phyloP scores from a whole-genome alignment of 192 early-diverging fungal species.

The Dissophora ornata region DNA sequence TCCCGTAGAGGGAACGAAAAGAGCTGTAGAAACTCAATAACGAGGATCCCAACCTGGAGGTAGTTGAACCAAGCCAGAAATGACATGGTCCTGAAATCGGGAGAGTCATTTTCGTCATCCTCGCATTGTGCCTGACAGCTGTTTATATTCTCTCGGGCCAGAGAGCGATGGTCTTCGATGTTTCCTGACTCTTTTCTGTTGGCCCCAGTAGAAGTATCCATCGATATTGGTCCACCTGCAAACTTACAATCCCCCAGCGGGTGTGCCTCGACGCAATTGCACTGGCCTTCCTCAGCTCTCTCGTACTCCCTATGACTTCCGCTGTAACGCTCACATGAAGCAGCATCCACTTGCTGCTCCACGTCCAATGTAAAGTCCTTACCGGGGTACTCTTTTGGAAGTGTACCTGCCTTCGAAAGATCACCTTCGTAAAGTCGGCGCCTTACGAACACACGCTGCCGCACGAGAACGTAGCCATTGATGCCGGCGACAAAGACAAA shows the following conservation, averaged over 20 bases:
- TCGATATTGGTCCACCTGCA: too few relatives aligned
- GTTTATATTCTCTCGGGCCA: not conserved
- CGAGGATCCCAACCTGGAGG: constrained; percentile 75
- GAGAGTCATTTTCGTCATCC: constrained; percentile 40
- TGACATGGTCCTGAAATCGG: constrained; percentile 39
- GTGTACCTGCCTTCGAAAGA: constrained; percentile 47
- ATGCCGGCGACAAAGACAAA: constrained; percentile 42
- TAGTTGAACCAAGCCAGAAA: constrained; percentile 67
- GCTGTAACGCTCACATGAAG: not conserved
- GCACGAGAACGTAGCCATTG: constrained; percentile 31
- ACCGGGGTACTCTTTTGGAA: constrained; percentile 12
- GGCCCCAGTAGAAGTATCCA: too few relatives aligned
- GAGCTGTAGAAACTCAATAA: constrained; percentile 84
- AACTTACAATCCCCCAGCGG: too few relatives aligned
- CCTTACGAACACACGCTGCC: constrained; percentile 31
- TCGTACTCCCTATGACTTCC: too few relatives aligned
- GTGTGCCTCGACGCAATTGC: too few relatives aligned
- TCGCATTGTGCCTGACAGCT: constrained; percentile 33
- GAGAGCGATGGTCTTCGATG: not conserved
- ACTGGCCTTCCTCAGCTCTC: too few relatives aligned
- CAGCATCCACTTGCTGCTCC: constrained; percentile 10
- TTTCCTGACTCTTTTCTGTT: too few relatives aligned
- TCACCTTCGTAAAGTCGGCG: constrained; percentile 21
- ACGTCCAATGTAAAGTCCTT: constrained; percentile 33
- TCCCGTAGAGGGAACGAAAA: constrained; percentile 83